Evolutionary conservation across 1,139 yeast species (phyloP), one percentile per base, ranked within the genome.

Genomic region (Lodderomyces jiufengensis): DNA sequence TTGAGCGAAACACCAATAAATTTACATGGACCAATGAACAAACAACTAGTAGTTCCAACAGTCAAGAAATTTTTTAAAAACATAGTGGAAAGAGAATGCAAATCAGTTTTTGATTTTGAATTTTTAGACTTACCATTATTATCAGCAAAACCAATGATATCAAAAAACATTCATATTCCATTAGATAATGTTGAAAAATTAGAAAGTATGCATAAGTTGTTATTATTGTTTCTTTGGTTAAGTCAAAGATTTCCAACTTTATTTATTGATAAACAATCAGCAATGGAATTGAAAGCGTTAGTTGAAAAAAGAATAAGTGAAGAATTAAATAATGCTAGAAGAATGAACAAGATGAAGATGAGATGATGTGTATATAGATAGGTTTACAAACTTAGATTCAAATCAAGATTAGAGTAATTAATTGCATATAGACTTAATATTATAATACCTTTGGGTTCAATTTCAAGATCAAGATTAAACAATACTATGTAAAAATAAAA

Each of bases 211-310:
- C 95, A 92, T 61, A 76, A 78, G 46, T 63, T 78, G 32, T 70
- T 86, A 16, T 71, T 82, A 46, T 62, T 86, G 10, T 90, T 78
- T 53, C 63, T 87, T 55, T 92, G 98, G 98, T 67, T 92, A 44
- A 73, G 86, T 42, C 92, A 86, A 54, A 62, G 97, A 51, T 90
- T 84, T 67, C 95, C 97, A 0, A 78, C 82, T 26, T 70, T 80
- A 36, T 84, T 88, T 49, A 74, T 84, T 9, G 96, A 87, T 53
- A 68, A 78, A 21, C 84, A 82, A 41, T 77, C 88, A 34, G 95
- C 95, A 0, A 59, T 60, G 28, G 85, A 84, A 40, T 59, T 86
- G 48, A 83, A 84, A 52, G 63, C 74, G 20, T 57, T 81, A 46
- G 73, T 82, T 31, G 92, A 84, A 50, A 71, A 76, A 52, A 66